Evolutionary conservation across 2,329 filamentous ascomycete species (phyloP).

Genomic region (Fusarium duplospermum): DNA sequence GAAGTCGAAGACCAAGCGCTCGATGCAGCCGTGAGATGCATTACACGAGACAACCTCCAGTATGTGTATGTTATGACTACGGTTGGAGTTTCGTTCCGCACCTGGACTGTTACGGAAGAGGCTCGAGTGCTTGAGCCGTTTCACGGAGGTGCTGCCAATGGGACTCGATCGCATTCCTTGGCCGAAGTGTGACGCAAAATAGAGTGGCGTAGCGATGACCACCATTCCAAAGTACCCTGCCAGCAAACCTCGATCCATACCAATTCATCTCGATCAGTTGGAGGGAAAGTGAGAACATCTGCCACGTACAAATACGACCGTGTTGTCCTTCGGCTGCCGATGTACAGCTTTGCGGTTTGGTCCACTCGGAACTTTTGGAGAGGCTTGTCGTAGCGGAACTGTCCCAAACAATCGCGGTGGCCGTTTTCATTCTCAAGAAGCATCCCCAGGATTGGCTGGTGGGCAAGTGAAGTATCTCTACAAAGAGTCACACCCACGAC

Average conservation of each 20-base stretch:
- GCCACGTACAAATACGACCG: conserved; percentile 20
- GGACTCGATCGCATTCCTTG: too few species aligned
- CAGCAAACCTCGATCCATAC: conserved; percentile 14
- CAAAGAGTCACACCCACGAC: conserved; percentile 16
- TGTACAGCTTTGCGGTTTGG: conserved; percentile 10
- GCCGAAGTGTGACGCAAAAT: conserved; percentile 20
- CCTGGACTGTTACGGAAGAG: too few species aligned
- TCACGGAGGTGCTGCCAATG: too few species aligned
- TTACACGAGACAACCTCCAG: too few species aligned
- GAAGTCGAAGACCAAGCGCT: too few species aligned
- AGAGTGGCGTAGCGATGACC: conserved; percentile 22
- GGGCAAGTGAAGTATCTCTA: conserved; percentile 5
- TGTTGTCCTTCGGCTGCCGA: conserved; percentile 17
- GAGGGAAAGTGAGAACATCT: conserved; percentile 4
- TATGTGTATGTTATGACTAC: too few species aligned
- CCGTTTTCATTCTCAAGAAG: conserved; percentile 16
- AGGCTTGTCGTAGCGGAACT: conserved; percentile 18
- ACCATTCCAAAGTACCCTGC: conserved; percentile 15
- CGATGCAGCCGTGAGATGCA: too few species aligned
- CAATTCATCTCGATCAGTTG: background rate
- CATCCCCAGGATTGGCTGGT: conserved; percentile 9
- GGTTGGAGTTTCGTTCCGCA: too few species aligned
- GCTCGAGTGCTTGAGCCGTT: too few species aligned
- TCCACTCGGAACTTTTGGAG: conserved; percentile 9
- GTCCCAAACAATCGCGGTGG: conserved; percentile 18